Conservation (phyloP, 306 rosid genomes). For the Fragaria iinumae region DNA sequence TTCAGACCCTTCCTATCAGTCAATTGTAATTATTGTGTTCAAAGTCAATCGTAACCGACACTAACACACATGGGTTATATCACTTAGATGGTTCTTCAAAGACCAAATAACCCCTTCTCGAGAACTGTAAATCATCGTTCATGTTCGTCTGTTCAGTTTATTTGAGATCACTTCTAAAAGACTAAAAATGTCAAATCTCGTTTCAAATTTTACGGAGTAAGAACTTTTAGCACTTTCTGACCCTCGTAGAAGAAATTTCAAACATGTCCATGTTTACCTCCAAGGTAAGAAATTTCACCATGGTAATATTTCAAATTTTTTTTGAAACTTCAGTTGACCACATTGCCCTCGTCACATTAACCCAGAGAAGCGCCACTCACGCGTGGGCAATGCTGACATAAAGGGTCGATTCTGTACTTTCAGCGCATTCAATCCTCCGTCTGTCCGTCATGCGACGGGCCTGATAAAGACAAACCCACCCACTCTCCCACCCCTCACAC, state of each 20-base stretch:
- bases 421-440: slow-evolving; percentile 16
- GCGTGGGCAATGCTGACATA: slow-evolving; percentile 24
- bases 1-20: neutral
- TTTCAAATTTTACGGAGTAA: no score
- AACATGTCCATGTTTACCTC: neutral
- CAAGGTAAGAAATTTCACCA: neutral
- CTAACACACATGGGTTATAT: neutral
- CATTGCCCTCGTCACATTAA: slow-evolving; percentile 12
- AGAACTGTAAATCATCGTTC: no score
- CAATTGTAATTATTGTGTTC: neutral
- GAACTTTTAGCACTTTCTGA: no score
- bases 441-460: slow-evolving; percentile 22
- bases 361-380: slow-evolving; percentile 26
- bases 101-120: no score
- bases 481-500: neutral
- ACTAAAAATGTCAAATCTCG: no score
- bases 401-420: slow-evolving; percentile 27
- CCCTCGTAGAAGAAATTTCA: no score
- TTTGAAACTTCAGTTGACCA: slow-evolving; percentile 16
- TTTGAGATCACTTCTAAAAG: no score
- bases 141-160: no score
- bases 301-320: neutral
- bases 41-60: neutral
- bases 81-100: no score
- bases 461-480: slow-evolving; percentile 19